Evolutionary conservation across 2,329 filamentous ascomycete species (phyloP), one percentile per base, ranked within the genome.

Genomic region (Trichophyton simii): DNA sequence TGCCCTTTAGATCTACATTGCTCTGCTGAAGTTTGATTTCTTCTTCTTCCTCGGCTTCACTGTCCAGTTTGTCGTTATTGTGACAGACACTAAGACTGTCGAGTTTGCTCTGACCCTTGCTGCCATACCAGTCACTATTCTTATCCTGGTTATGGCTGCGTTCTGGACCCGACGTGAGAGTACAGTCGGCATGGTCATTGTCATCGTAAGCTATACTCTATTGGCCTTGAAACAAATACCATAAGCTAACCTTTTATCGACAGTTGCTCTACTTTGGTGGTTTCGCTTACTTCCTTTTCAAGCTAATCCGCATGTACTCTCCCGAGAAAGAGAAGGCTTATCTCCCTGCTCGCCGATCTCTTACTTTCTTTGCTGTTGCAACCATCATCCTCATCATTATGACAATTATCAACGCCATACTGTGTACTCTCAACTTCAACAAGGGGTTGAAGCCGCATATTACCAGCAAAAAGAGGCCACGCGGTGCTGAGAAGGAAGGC

Each of bases 21-120:
- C 94, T 42, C 83, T 99, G 9, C 82, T 99, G 66, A 99, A 99
- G 76, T 99, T 99, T 74, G 94, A 99, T 77, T 97, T 99, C 77
- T 99, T 99, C 84, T 97, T 99, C 80, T 99, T 99, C 81, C 84
- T 99, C 58, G 94, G 92, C 60, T 99, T 99, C 75, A 97, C 94
- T 5, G 89, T 99, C 55, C 94, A 99, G 72, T 99, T 99, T 75
- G 83, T 97, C 60, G 92, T 99, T 68, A 88, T 97, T 63, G 91
- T 99, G 63, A 86, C 83, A 52, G 82, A 82, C 65, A 80, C 79
- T 28, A 81, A 82, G 57, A 82, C 87, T 64, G 79, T 84, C 68
- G 94, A 99, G 73, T 89, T 94, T 68, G 87, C 83, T 60, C 80
- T 97, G 59, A 99, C 95, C 6, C 85, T 94, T 57, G 88, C 87